Evolutionary conservation across 169 alveolate species (phyloP), one percentile per base, ranked within the genome.

Genomic region (Theileria sp.): DNA sequence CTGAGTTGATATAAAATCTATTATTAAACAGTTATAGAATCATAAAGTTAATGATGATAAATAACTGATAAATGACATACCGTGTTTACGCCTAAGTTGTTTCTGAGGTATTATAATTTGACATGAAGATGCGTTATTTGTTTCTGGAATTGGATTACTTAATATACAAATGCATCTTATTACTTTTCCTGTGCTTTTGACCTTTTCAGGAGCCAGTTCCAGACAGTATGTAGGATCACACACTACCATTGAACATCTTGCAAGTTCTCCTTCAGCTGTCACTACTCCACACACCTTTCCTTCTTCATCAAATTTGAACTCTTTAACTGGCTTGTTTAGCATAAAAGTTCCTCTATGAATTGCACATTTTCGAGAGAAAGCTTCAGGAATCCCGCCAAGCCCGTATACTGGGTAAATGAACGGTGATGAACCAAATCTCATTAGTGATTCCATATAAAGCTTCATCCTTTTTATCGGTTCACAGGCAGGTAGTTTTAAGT

Each of bases 371-470:
- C 99, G 87, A 28, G 98, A 94, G 90, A 96, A 96, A 36, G 99
- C 98, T 87, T 97, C 99, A 12, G 99, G 99, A 30, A 98, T 94
- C n/a, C 99, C 98, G 49, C 99, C 99, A 8, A 98, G 95, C 10
- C 99, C 99, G 86, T 97, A 98, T 26, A 97, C 92, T 9, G 99
- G 99, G 79, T 98, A 98, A 61, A 98, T 97, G 93, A 98, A 98
- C 36, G 99, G 99, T 23, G 98, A 94, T 67, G 96, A 94, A 25
- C 99, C 99, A 86, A 97, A 97, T 77, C 98, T 95, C 78, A 97
- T 96, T 78, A 97, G 86, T 54, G 98, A 95, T 67, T 94, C 96
- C 95, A 97, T 94, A 88, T 96, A 97, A 81, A 98, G 89, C 82
- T 96, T 92, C 86, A 96, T 96, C 93, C 94, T 96, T 74, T 93